These are phyloP conservation scores for Geotrichum histeridarum DNA, from an alignment of 1,139 yeast species.

Conservation along the genomic window DNA sequence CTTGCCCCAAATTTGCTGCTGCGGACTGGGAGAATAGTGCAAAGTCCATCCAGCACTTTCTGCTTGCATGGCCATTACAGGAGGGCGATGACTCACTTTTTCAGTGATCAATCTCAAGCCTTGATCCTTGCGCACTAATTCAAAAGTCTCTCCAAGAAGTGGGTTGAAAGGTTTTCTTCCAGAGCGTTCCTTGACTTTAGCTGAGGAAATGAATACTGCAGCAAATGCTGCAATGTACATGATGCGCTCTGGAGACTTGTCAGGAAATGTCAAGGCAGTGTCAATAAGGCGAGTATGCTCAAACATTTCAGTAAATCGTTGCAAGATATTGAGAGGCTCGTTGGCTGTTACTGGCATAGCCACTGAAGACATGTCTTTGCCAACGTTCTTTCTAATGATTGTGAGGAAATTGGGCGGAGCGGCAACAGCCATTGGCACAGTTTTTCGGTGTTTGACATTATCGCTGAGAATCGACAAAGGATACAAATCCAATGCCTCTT, in stretches of 20 bases:
- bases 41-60: constrained; percentile 73
- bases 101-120: constrained; percentile 69
- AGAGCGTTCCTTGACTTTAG: constrained; percentile 69
- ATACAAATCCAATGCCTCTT: constrained; percentile 39
- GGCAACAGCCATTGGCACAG: constrained; percentile 55
- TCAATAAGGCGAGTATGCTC: constrained; percentile 70
- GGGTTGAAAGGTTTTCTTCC: constrained; percentile 92
- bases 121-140: constrained; percentile 71
- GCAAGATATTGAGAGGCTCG: constrained; percentile 82
- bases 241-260: constrained; percentile 52
- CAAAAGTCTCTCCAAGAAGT: constrained; percentile 80
- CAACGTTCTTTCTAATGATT: constrained; percentile 81
- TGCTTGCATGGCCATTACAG: constrained; percentile 71
- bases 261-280: constrained; percentile 47
- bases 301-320: constrained; percentile 68
- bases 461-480: constrained; percentile 53
- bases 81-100: constrained; percentile 79
- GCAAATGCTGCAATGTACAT: constrained; percentile 79
- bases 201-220: constrained; percentile 62
- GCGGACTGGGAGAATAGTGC: constrained; percentile 68
- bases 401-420: constrained; percentile 80
- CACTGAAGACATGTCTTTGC: constrained; percentile 78
- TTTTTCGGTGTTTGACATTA: constrained; percentile 51
- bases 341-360: constrained; percentile 94
- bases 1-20: constrained; percentile 94